A percentile compares a stretch with the other conserved stretches of the same genome.
Conservation (phyloP, 23 red algal species). For the Cyanidiococcus yangmingshanensis region DNA sequence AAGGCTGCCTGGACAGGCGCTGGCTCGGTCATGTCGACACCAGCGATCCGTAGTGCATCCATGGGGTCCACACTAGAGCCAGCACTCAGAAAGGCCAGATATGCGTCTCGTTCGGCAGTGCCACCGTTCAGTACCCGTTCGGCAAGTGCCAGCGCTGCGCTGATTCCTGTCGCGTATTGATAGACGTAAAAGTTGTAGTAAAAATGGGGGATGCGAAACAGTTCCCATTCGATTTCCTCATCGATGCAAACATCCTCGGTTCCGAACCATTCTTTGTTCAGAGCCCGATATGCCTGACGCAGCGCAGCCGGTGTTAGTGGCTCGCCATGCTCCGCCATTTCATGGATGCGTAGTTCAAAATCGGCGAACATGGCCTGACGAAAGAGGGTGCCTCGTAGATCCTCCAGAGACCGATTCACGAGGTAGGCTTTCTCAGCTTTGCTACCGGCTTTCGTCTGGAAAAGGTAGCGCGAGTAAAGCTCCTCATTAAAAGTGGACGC, state of each 20-base stretch:
- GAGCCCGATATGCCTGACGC: not conserved
- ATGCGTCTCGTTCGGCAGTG: not conserved
- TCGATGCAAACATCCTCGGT: not conserved
- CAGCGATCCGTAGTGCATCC: not conserved
- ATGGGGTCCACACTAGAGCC: conserved; percentile 7
- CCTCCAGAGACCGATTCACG: conserved; percentile 7
- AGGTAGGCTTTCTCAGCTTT: not conserved
- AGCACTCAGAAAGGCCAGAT: conserved; percentile 3
- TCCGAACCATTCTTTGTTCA: conserved; percentile 1
- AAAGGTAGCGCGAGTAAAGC: not conserved
- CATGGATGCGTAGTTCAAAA: conserved; percentile 15
- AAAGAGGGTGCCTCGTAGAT: conserved; percentile 16
- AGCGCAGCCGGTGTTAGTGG: conserved; percentile 11
- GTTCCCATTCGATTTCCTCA: conserved; percentile 17
- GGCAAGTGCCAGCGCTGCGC: not conserved
- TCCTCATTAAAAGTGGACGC: conserved; percentile 18
- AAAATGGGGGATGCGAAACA: conserved; percentile 17
- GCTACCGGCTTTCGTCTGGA: not conserved
- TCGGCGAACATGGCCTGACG: conserved; percentile 19
- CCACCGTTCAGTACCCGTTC: conserved; percentile 13
- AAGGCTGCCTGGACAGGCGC: conserved; percentile 2
- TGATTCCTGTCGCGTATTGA: not conserved
- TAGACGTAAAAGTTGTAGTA: conserved; percentile 17
- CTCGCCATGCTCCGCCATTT: not conserved
- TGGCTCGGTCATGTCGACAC: conserved; percentile 1